Base-by-base conservation (phyloP, 352 stramenopile species). In the Phytophthora ramorum region DNA sequence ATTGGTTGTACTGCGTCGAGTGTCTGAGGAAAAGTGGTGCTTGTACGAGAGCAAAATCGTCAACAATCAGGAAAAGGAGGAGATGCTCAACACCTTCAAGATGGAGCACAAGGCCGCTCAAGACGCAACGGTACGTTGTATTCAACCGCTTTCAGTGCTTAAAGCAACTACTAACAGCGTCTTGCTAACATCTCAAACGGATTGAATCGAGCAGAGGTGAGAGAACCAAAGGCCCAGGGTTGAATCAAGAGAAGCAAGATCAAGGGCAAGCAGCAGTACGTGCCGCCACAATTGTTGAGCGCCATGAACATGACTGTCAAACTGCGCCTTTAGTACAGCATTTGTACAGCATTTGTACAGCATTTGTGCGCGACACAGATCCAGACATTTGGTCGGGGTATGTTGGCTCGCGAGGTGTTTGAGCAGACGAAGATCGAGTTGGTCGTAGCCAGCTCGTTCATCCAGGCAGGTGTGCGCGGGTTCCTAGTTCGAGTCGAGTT, bases 301-400 rank as follows among this genome's bases (percentile, higher is more conserved):
- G 49, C 1, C 56, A 24, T 2, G n/a, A 76, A n/a, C 69, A 72
- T 5, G 55, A 68, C n/a, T n/a, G n/a, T 2, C 57, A 66, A 19
- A 53, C 67, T 2, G 38, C 58, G 14, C 78, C 77, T 0, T 44
- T 89, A 10, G 80, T 93, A 1, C n/a, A n/a, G n/a, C n/a, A n/a
- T n/a, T n/a, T n/a, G n/a, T n/a, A n/a, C n/a, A n/a, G n/a, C n/a
- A n/a, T n/a, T n/a, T n/a, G 79, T 93, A 1, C 72, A 85, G 38
- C 73, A 90, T 24, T 79, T 93, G 59, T 93, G 85, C 24, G 86
- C 87, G 3, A 93, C 79, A 20, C 50, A 88, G 32, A 94, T 97
- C 50, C 88, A 97, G 58, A 87, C 84, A 24, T 71, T 92, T 6
- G 80, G 67, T 3, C 83, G 89, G 17, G 89, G 88, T 1, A 86